Conservation (phyloP, 164 flowering plant genomes). For the Berberis vulgaris region DNA sequence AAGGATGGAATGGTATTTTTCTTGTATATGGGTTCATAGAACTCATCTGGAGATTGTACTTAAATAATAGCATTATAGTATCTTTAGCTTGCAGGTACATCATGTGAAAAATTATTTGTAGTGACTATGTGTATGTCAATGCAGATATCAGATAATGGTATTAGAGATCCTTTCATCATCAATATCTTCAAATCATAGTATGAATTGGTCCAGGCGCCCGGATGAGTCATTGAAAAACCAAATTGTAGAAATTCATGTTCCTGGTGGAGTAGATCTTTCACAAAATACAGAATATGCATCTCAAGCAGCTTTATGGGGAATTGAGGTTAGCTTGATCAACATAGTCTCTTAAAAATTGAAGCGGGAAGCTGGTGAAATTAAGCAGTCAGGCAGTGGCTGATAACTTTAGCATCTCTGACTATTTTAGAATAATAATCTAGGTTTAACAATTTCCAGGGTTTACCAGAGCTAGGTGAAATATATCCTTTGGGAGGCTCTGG, state of each 20-base stretch:
- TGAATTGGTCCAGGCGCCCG: conserved; percentile 26
- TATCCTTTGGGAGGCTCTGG: conserved; percentile 97
- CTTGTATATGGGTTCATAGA: no score
- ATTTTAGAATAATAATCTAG: conserved; percentile 16
- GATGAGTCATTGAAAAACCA: conserved; percentile 37
- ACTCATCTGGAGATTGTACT: no score
- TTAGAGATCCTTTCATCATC: conserved; percentile 66
- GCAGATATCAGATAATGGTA: conserved; percentile 74
- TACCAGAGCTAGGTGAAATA: conserved; percentile 89
- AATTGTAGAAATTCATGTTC: conserved; percentile 62
- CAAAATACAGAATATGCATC: conserved; percentile 73
- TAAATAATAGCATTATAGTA: no score
- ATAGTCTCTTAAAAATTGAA: neutral
- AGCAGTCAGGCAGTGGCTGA: neutral
- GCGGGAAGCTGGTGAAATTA: neutral
- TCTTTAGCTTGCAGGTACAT: neutral
- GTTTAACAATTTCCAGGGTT: conserved; percentile 56
- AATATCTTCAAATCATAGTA: conserved; percentile 26
- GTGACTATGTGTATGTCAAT: conserved; percentile 2
- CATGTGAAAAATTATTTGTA: neutral
- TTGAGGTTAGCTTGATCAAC: conserved; percentile 54
- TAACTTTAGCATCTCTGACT: neutral
- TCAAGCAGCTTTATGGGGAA: conserved; percentile 97
- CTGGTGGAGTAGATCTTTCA: conserved; percentile 70
- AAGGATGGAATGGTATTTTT: no score